phyloP scores from a whole-genome alignment of 768 basidiomycete species.

The Panaeolus papilionaceus region DNA sequence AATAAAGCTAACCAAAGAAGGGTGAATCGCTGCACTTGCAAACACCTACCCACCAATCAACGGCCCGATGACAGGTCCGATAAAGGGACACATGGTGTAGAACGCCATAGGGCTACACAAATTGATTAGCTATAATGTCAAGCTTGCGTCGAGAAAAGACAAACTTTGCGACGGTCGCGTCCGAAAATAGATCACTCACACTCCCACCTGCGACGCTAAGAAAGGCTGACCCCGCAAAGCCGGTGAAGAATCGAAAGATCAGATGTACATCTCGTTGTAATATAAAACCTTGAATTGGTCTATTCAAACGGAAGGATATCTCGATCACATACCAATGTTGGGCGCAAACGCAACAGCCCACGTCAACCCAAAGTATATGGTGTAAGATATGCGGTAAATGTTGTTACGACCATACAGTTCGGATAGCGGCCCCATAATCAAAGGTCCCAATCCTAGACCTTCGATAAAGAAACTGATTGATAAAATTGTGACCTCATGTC shows the following conservation, averaged over 20 bases:
- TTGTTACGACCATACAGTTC: conserved; percentile 70
- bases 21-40: not conserved
- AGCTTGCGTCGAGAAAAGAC: conserved; percentile 28
- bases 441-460: conserved; percentile 60
- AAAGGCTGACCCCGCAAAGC: conserved; percentile 61
- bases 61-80: conserved; percentile 61
- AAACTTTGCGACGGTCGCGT: conserved; percentile 64
- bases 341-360: conserved; percentile 80
- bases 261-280: conserved; percentile 57
- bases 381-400: conserved; percentile 68
- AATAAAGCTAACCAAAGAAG: conserved; percentile 2
- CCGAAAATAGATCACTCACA: conserved; percentile 61
- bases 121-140: not conserved
- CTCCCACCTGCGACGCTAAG: conserved; percentile 64
- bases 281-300: not conserved
- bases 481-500: conserved; percentile 53
- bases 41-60: conserved; percentile 59
- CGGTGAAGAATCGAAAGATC: conserved; percentile 60
- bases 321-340: conserved; percentile 54
- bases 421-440: conserved; percentile 58
- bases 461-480: conserved; percentile 65
- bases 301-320: not conserved
- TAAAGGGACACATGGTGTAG: conserved; percentile 61
- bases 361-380: conserved; percentile 64
- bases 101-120: conserved; percentile 53